Evolutionary conservation across 2,329 filamentous ascomycete genomes (phyloP), one percentile per base, ranked within the genome.

Genomic region (Didymella lethalis): DNA sequence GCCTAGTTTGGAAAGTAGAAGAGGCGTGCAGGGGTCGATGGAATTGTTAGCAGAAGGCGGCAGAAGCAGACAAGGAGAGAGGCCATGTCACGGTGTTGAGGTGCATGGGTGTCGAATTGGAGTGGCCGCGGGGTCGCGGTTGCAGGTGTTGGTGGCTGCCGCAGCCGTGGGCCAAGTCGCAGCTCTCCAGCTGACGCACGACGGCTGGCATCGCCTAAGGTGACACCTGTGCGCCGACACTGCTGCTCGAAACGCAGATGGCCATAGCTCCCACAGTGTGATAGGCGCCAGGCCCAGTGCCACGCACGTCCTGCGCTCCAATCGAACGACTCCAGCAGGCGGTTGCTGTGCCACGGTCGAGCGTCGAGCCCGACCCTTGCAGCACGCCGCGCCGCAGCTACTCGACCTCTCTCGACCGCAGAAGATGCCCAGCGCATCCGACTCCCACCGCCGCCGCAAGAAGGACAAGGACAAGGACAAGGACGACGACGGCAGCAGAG

Each of bases 361-460:
- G 38, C 18, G 23, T 23, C 18, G 36, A 40, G 36, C 36, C 38
- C 38, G 38, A 41, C 38, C 38, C 38, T 40, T 41, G 38, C 38
- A 25, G 38, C 38, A 40, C 36, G 36, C 63, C 63, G 43, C 61
- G 55, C 48, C 31, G 46, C 56, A 59, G 57, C 50, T 62, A 55
- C 60, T 63, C 57, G 59, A 65, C 60, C 63, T 32, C 31, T 62
- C 31, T 62, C 58, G 34, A 59, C 38, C 38, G 32, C 48, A 60
- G 51, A 63, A 57, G 48, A 76, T 74, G 68, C 61, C 70, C 65
- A 67, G 64, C 66, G 68, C 71, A 46, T 73, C 73, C 44, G 74
- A 77, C 63, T 58, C 68, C 48, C 70, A 71, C 57, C 73, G 75
- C 52, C 77, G 77, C 59, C 75, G 75, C 63, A 76, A 72, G 55